Evolutionary conservation across 306 rosid genomes (phyloP).

Genomic region (Senna tora): DNA sequence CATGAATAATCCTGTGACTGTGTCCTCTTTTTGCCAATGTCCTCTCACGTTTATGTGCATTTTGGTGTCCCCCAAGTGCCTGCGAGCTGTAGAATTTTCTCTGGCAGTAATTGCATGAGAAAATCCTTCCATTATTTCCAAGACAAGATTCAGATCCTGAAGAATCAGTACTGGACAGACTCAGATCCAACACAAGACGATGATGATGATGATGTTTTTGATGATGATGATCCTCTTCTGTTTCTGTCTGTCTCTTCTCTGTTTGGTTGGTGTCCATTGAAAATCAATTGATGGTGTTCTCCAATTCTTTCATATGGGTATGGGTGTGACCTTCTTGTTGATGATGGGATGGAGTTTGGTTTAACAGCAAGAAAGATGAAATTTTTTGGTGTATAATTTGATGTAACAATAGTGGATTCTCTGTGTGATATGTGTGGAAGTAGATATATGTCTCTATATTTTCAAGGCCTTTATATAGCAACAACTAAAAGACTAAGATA

Average conservation of each 20-base stretch:
- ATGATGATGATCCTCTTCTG: slow-evolving; percentile 30
- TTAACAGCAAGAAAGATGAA: slow-evolving; percentile 38
- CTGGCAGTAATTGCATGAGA: slow-evolving; percentile 93
- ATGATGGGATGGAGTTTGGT: slow-evolving; percentile 38
- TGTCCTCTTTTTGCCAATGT: slow-evolving; percentile 72
- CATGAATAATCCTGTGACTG: slow-evolving; percentile 32
- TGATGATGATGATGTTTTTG: slow-evolving; percentile 35
- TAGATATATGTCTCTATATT: slow-evolving; percentile 63
- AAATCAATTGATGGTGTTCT: slow-evolving; percentile 39
- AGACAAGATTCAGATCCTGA: slow-evolving; percentile 44
- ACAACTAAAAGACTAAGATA: slow-evolving; percentile 53
- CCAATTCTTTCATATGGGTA: slow-evolving; percentile 49
- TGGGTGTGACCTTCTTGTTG: slow-evolving; percentile 34
- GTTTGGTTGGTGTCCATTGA: slow-evolving; percentile 37
- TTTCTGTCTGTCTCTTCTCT: slow-evolving; percentile 6
- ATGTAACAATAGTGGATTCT: slow-evolving; percentile 44
- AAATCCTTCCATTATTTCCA: slow-evolving; percentile 64
- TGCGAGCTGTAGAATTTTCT: slow-evolving; percentile 92
- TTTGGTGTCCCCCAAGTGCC: slow-evolving; percentile 98
- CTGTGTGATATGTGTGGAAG: slow-evolving; percentile 47
- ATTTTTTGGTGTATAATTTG: slow-evolving; percentile 23
- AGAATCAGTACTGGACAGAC: slow-evolving; percentile 58
- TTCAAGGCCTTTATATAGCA: slow-evolving; percentile 74
- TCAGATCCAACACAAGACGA: slow-evolving; percentile 62
- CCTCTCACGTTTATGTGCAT: slow-evolving; percentile 93